Conservation (phyloP, 2,329 filamentous ascomycete species). For the Aureobasidium mangrovei region DNA sequence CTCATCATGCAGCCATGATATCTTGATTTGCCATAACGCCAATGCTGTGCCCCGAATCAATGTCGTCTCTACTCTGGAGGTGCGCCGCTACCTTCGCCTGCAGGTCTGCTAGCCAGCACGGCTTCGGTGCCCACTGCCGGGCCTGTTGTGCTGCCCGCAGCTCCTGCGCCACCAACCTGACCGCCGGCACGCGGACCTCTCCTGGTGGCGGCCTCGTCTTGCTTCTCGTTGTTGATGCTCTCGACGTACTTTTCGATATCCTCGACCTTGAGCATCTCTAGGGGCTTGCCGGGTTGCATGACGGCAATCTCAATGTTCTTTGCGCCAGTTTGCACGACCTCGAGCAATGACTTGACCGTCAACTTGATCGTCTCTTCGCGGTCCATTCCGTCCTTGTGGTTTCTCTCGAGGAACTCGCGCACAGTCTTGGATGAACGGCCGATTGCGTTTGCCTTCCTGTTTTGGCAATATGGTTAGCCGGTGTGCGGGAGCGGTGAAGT, state of each 20-base stretch:
- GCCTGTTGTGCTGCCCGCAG: slow-evolving; percentile 13
- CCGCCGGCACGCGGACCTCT: slow-evolving; percentile 53
- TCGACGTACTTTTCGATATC: slow-evolving; percentile 97
- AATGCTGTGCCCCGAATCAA: slow-evolving; percentile 13
- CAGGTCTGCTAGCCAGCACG: slow-evolving; percentile 28
- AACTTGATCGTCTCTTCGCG: slow-evolving; percentile 91
- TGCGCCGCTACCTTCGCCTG: slow-evolving; percentile 23
- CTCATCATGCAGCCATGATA: slow-evolving; percentile 13
- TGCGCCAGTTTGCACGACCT: slow-evolving; percentile 96
- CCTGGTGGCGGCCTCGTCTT: slow-evolving; percentile 96
- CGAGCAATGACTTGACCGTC: slow-evolving; percentile 94
- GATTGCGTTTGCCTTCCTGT: slow-evolving; percentile 98
- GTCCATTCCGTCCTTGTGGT: slow-evolving; percentile 98
- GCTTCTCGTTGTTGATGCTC: slow-evolving; percentile 98
- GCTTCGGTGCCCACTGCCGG: slow-evolving; percentile 25
- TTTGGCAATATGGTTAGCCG: neutral
- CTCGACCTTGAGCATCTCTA: slow-evolving; percentile 91
- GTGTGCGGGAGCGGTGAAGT: neutral
- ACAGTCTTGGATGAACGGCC: slow-evolving; percentile 98
- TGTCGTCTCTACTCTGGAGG: slow-evolving; percentile 16
- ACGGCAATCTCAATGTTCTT: slow-evolving; percentile 99
- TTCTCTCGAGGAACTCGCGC: slow-evolving; percentile 94
- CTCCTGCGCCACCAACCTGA: slow-evolving; percentile 19
- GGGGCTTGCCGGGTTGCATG: slow-evolving; percentile 83
- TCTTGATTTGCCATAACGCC: slow-evolving; percentile 18